Conservation (phyloP, 2,329 filamentous ascomycete genomes). For the Aureobasidium pullulans region DNA sequence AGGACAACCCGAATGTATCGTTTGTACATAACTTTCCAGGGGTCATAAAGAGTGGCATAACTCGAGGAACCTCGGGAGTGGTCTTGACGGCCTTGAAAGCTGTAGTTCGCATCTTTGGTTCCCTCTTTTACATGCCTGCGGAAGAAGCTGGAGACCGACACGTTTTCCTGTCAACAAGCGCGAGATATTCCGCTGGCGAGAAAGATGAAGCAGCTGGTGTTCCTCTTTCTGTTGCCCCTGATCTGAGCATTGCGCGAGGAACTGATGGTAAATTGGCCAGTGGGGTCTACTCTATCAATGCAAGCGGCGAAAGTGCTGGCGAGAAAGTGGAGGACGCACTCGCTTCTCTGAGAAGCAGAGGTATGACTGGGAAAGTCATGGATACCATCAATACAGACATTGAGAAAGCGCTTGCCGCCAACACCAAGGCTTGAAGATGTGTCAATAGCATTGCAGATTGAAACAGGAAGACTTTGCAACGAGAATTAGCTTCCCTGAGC, state of each 20-base stretch:
- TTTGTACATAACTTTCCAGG: constrained; percentile 29
- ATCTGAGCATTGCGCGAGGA: constrained; percentile 16
- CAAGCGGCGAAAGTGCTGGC: constrained; percentile 23
- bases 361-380: constrained; percentile 27
- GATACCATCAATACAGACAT: constrained; percentile 21
- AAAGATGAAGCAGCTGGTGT: constrained; percentile 17
- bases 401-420: constrained; percentile 10
- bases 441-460: too few relatives aligned
- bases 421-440: neutral
- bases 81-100: constrained; percentile 15
- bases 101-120: constrained; percentile 15
- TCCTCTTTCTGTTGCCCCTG: constrained; percentile 16
- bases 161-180: constrained; percentile 30
- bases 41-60: constrained; percentile 20
- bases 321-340: constrained; percentile 24
- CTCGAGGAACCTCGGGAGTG: constrained; percentile 16
- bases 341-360: constrained; percentile 25
- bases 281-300: constrained; percentile 28
- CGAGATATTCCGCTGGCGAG: constrained; percentile 22
- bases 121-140: constrained; percentile 20
- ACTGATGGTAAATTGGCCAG: constrained; percentile 25
- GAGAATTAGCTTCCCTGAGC: too few relatives aligned
- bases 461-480: too few relatives aligned
- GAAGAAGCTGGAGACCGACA: constrained; percentile 31
- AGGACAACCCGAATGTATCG: constrained; percentile 20